Evolutionary conservation across 306 rosid genomes (phyloP).

Genomic region (Fragaria vesca): DNA sequence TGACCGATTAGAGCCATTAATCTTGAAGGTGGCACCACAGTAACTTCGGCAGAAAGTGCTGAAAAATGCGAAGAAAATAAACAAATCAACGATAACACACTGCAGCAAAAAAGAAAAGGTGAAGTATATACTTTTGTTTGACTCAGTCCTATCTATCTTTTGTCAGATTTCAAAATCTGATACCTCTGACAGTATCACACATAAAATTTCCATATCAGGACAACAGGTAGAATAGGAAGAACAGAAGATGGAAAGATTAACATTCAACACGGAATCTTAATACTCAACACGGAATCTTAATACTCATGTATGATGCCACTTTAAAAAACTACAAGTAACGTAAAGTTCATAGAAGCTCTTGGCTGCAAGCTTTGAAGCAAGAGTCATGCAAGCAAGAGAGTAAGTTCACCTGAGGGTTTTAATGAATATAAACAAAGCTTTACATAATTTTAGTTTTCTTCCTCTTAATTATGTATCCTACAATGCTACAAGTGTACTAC

Average conservation of each 20-base stretch:
- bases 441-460: not conserved
- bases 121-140: not conserved
- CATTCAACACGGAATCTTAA: not conserved
- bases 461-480: not conserved
- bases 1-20: constrained; percentile 97
- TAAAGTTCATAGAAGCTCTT: constrained; percentile 3
- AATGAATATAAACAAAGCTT: not conserved
- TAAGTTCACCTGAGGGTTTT: not conserved
- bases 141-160: not conserved
- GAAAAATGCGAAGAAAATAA: constrained; percentile 37
- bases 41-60: constrained; percentile 93
- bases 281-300: not conserved
- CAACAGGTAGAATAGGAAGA: not conserved
- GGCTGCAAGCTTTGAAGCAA: not conserved
- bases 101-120: not conserved
- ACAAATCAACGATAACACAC: constrained; percentile 4
- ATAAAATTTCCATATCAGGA: not conserved
- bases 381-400: not conserved
- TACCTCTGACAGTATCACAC: not conserved
- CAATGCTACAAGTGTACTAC: not conserved
- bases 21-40: constrained; percentile 96
- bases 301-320: not conserved
- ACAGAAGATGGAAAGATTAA: not conserved
- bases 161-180: not conserved
- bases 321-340: not conserved